Base-by-base conservation (phyloP, 2,329 filamentous ascomycete genomes). In the Pestalotiopsis sp. region DNA sequence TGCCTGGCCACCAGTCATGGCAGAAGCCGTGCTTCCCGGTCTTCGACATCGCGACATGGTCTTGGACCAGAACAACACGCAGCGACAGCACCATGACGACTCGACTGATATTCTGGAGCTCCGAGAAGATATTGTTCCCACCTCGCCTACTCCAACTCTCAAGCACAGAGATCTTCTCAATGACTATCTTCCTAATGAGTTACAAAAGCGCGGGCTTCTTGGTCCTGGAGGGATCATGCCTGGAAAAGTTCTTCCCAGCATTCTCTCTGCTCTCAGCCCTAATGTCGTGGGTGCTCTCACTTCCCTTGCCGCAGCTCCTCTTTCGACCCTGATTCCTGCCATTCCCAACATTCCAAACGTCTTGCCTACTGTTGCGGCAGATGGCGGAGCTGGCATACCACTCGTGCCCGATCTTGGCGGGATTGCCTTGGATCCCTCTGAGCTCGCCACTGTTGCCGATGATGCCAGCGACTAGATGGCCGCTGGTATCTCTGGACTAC, bases 401-500 rank as follows among this genome's bases (percentile, higher is more conserved):
- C 65, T 67, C 13, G 17, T 67, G 4, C 65, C 65, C 1, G 49
- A 60, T 13, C 20, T 59, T 31, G 65, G 25, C 4, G 41, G 41
- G 7, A 14, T 67, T 14, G 39, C 56, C 20, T 27, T 67, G n/a
- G 25, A 60, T 67, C 41, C 45, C 20, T 25, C 65, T 31, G 36
- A 25, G n/a, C 25, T 67, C n/a, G 31, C 56, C 27, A 59, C 65
- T 17, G 52, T 45, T 25, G 65, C 65, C 13, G 65, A 59, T 20
- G 65, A 67, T 41, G 65, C 52, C 23, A 38, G 52, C 41, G 65
- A 67, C 41, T 67, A 56, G 65, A 67, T 67, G 38, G 65, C 65
- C 9, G 65, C 36, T 25, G 65, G 65, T 11, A 45, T 67, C 56
- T 67, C 65, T n/a, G 65, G 65, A 9, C 14, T 67, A 4, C 56